Base-by-base conservation (phyloP, 768 basidiomycete species). In the Suillus brevipes region DNA sequence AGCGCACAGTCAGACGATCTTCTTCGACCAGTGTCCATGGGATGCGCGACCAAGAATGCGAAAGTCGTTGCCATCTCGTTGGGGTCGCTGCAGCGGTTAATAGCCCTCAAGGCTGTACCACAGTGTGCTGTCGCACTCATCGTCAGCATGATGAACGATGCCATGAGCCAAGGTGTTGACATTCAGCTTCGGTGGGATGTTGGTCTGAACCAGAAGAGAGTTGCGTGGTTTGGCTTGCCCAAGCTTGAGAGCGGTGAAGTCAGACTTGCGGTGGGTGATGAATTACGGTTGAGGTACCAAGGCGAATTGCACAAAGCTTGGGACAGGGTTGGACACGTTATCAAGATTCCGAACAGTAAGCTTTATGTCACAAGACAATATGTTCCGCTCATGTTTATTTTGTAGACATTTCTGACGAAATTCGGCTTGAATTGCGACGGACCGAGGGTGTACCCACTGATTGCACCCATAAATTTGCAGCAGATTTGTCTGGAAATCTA, bases 401-500 rank as follows among this genome's bases (percentile, higher is more conserved):
- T n/a, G 36, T 73, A 97, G 96, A 98, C 77, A 92, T 99, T 20
- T 98, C 96, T 16, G 97, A 99, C 74, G 97, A 99, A 79, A 95
- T 99, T 76, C 97, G 90, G 2, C 81, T 99, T 69, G 97, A 99
- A 75, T 82, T 99, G 31, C 84, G 95, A 64, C 83, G 91, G 56
- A 88, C 92, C 2, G 97, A 99, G 69, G 94, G 94, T 18, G 95
- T 97, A 8, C 97, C 97, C 6, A 87, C 90, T 20, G 97, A 99
- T 38, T 87, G 94, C 78, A 95, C 94, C 0, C 94, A 96, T 74
- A 93, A 94, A 70, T 99, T 97, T 72, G 89, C 93, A 0, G 97
- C 91, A n/a, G 97, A 99, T 76, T 99, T 72, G 97, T 99, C 6
- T 99, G 97, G 97, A 99, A 99, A 78, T 96, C 95, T 6, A 99